Base-by-base conservation (phyloP, 352 stramenopile genomes). In the Thraustotheca clavata region DNA sequence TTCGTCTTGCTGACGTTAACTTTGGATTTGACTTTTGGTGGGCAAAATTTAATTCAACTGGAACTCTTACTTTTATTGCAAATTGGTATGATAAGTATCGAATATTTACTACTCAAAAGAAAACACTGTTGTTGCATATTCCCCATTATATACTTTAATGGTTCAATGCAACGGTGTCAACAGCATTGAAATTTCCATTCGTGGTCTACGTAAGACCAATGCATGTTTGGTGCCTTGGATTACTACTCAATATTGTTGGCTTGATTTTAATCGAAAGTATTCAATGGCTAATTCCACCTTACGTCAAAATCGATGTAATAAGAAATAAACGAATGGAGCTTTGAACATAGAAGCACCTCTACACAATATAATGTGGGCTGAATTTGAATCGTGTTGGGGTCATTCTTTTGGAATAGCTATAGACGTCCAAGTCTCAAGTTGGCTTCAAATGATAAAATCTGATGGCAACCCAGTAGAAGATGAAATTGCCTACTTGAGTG, bases 191-290 rank as follows among this genome's bases (percentile, higher is more conserved):
- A n/a, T n/a, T n/a, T n/a, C n/a, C n/a, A n/a, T n/a, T n/a, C n/a
- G n/a, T 11, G 24, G 46, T 32, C 29, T 65, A 16, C 57, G 57
- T 32, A 7, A 6, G 8, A 54, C 43, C 40, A 20, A 65, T 24
- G 27, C 57, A 4, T 65, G 57, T 33, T 35, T 33, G 38, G 16
- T 65, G 36, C 57, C 57, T 14, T 65, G 57, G 57, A 54, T 65
- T 26, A 55, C 55, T 38, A 65, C 57, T n/a, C 57, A 65, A 24
- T 65, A 65, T 31, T 65, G 57, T 20, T 65, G 35, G 35, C 33
- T 65, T n/a, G 57, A 65, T 20, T 65, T 65, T 49, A 32, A 0
- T 41, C 20, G 29, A 18, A 18, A 24, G 27, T 65, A 46, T 40
- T 40, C 40, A 36, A 65, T 65, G 57, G 57, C 57, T 11, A 65